Percentiles rank a stretch among this genome's conserved stretches.
These are phyloP conservation scores for Coemansia sp. DNA, from an alignment of 192 early-diverging fungal species.

Conservation along the genomic window DNA sequence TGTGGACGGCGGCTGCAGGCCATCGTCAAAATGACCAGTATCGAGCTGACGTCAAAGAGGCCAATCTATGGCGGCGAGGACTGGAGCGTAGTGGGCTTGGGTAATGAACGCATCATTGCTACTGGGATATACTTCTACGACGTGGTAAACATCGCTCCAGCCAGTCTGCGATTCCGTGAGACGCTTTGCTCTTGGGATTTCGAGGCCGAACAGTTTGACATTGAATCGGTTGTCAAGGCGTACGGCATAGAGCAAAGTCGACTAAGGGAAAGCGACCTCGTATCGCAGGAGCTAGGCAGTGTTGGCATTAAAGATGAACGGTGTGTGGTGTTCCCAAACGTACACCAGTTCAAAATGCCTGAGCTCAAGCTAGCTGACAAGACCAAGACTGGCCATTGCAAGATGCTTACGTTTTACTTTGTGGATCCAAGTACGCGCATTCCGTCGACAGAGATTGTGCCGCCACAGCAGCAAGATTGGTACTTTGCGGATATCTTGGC, in stretches of 20 bases:
- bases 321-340: slow-evolving; percentile 71
- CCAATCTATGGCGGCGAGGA: no score
- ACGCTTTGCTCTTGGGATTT: background rate
- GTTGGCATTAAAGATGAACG: slow-evolving; percentile 49
- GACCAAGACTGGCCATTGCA: slow-evolving; percentile 63
- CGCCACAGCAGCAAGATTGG: slow-evolving; percentile 41
- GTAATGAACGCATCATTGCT: no score
- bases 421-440: slow-evolving; percentile 62
- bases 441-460: slow-evolving; percentile 62
- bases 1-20: no score
- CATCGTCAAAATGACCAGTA: no score
- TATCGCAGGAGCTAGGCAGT: no score
- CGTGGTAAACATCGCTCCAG: no score
- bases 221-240: background rate
- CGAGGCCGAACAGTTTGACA: background rate
- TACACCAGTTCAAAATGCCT: slow-evolving; percentile 65
- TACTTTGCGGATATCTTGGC: background rate
- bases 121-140: no score
- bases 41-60: no score
- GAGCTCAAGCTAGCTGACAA: slow-evolving; percentile 62
- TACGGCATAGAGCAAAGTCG: slow-evolving; percentile 43
- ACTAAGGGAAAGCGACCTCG: background rate
- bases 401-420: slow-evolving; percentile 72
- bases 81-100: no score
- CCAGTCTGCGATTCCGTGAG: no score